A percentile compares a stretch with the other conserved stretches of the same genome.
Conservation (phyloP, 441 rosid genomes). For the Pelargonium fulgidum region DNA sequence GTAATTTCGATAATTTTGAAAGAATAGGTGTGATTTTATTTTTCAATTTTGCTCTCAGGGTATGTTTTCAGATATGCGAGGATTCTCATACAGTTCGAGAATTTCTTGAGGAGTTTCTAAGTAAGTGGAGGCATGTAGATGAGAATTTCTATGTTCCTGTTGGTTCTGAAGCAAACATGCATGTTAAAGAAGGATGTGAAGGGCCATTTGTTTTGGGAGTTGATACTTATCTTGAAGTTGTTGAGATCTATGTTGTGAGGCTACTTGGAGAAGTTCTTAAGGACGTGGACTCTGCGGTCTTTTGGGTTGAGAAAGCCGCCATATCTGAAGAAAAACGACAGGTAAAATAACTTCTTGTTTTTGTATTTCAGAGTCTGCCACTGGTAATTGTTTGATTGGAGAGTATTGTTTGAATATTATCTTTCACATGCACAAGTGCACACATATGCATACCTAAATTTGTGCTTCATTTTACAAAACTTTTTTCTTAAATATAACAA, state of each 20-base stretch:
- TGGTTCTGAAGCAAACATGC: constrained; percentile 25
- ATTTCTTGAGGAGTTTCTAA: constrained; percentile 65
- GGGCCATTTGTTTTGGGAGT: constrained; percentile 34
- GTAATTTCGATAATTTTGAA: neutral
- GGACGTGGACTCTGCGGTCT: constrained; percentile 48
- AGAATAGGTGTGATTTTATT: constrained; percentile 11
- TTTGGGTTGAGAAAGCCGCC: constrained; percentile 75
- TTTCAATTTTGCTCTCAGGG: constrained; percentile 34
- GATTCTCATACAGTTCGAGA: constrained; percentile 46
- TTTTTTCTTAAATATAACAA: neutral
- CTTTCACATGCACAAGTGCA: neutral
- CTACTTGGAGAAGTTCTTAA: constrained; percentile 48
- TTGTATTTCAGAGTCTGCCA: constrained; percentile 10
- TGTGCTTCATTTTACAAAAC: neutral
- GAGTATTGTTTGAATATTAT: neutral
- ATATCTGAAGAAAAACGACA: constrained; percentile 66
- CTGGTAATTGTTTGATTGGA: neutral
- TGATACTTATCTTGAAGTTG: constrained; percentile 52
- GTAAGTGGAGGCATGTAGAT: constrained; percentile 56
- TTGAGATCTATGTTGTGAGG: constrained; percentile 56
- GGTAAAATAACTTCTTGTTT: constrained; percentile 32
- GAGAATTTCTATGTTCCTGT: constrained; percentile 32
- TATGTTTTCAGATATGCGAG: constrained; percentile 65
- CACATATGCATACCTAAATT: neutral
- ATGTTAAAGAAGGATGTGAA: constrained; percentile 30